Evolutionary conservation across 78 protist genomes (phyloP).

Genomic region (Chrysochromulina tobinii): DNA sequence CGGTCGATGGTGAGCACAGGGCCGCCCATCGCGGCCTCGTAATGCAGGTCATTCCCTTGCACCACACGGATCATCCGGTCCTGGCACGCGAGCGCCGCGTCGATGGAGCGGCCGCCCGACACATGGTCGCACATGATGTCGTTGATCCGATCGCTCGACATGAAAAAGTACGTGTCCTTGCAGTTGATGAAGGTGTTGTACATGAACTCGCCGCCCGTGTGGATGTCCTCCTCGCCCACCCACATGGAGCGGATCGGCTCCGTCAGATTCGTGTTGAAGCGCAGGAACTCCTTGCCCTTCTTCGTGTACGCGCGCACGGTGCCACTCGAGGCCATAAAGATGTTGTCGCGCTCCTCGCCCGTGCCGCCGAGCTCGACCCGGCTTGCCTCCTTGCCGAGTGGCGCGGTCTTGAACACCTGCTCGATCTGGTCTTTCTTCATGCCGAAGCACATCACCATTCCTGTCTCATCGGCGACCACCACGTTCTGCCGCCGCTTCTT

Average conservation of each 20-base stretch:
- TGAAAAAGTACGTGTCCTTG: background rate
- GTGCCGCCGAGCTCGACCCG: background rate
- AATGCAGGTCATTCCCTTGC: background rate
- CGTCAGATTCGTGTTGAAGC: conserved; percentile 38
- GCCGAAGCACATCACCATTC: background rate
- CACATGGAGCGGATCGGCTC: conserved; percentile 21
- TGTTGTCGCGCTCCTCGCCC: background rate
- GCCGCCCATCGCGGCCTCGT: conserved; percentile 9
- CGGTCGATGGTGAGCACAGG: background rate
- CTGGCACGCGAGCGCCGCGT: conserved; percentile 38
- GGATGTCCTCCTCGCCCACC: background rate
- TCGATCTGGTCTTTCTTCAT: background rate
- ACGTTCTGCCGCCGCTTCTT: background rate
- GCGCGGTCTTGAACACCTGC: background rate
- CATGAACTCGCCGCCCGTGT: conserved; percentile 44
- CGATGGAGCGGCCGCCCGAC: background rate
- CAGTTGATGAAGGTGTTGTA: conserved; percentile 8
- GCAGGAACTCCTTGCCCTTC: conserved; percentile 49
- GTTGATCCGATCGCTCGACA: conserved; percentile 44
- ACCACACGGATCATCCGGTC: conserved; percentile 36
- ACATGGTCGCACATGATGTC: background rate
- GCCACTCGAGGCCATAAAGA: conserved; percentile 8
- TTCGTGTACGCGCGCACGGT: background rate
- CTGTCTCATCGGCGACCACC: background rate
- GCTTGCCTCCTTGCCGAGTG: background rate